Conservation (phyloP, 2,329 filamentous ascomycete species). For the Dactylella cylindrospora region DNA sequence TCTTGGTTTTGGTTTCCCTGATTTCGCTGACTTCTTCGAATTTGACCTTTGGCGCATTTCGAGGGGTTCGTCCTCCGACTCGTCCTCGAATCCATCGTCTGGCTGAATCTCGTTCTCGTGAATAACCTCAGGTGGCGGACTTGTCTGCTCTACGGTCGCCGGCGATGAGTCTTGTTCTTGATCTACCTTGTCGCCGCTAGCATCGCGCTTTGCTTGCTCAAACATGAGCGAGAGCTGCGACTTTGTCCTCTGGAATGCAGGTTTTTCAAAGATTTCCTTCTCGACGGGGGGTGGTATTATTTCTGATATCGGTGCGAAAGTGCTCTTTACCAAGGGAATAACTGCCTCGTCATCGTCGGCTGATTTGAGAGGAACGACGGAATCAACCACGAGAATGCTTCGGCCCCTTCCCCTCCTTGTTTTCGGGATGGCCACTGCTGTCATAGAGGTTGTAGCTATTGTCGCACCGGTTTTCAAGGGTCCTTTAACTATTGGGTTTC, state of each 20-base stretch:
- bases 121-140: slow-evolving; percentile 23
- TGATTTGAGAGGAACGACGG: slow-evolving; percentile 46
- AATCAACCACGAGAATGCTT: slow-evolving; percentile 46
- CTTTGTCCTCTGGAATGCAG: slow-evolving; percentile 46
- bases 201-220: slow-evolving; percentile 37
- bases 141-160: background rate
- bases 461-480: slow-evolving; percentile 34
- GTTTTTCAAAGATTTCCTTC: slow-evolving; percentile 44
- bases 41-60: slow-evolving; percentile 23
- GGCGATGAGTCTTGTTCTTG: slow-evolving; percentile 2
- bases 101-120: slow-evolving; percentile 24
- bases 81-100: slow-evolving; percentile 37
- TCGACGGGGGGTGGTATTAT: slow-evolving; percentile 18
- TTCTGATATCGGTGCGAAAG: slow-evolving; percentile 18
- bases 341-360: slow-evolving; percentile 32
- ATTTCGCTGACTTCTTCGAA: slow-evolving; percentile 15
- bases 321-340: slow-evolving; percentile 22
- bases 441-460: slow-evolving; percentile 33
- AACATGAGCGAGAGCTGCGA: slow-evolving; percentile 47
- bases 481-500: slow-evolving; percentile 40
- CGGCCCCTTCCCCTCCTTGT: slow-evolving; percentile 44
- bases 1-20: slow-evolving; percentile 17
- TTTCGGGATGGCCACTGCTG: slow-evolving; percentile 38
- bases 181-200: slow-evolving; percentile 4
- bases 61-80: slow-evolving; percentile 19